Evolutionary conservation across 306 rosid species (phyloP).

Genomic region (Argentina anserina): DNA sequence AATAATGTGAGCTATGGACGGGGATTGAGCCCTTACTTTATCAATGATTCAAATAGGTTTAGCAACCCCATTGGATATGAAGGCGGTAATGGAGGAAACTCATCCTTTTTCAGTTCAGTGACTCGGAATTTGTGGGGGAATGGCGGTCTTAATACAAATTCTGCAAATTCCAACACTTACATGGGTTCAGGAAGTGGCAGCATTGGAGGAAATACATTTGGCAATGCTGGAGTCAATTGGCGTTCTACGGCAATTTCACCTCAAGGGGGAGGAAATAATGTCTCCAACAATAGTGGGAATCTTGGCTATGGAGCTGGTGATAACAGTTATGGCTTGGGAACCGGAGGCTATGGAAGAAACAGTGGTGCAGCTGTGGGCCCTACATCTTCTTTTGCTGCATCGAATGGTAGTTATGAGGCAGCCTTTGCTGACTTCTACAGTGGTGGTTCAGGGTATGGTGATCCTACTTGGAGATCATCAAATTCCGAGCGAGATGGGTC

Average conservation of each 20-base stretch:
- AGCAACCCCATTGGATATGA: conserved; percentile 59
- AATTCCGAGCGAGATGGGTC: conserved; percentile 57
- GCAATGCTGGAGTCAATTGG: conserved; percentile 56
- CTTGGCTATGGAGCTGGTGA: conserved; percentile 50
- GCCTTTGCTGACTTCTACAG: conserved; percentile 27
- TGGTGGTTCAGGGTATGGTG: conserved; percentile 32
- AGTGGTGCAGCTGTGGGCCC: conserved; percentile 35
- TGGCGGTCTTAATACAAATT: conserved; percentile 65
- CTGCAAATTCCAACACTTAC: conserved; percentile 63
- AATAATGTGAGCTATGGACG: conserved; percentile 71
- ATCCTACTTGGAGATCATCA: conserved; percentile 61
- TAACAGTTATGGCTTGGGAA: conserved; percentile 43
- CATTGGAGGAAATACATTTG: conserved; percentile 47
- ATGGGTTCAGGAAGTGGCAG: conserved; percentile 59
- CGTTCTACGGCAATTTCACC: conserved; percentile 44
- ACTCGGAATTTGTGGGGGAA: conserved; percentile 86
- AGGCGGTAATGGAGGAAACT: conserved; percentile 64
- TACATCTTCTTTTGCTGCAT: conserved; percentile 37
- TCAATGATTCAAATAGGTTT: conserved; percentile 68
- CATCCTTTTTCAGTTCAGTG: conserved; percentile 66
- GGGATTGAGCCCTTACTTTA: conserved; percentile 71
- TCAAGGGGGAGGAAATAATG: conserved; percentile 49
- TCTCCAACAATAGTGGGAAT: conserved; percentile 41
- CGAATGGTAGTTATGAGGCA: conserved; percentile 43
- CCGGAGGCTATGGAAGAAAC: conserved; percentile 57